These are phyloP conservation scores for Amanita phalloides DNA, from an alignment of 768 basidiomycete genomes.

Conservation along the genomic window DNA sequence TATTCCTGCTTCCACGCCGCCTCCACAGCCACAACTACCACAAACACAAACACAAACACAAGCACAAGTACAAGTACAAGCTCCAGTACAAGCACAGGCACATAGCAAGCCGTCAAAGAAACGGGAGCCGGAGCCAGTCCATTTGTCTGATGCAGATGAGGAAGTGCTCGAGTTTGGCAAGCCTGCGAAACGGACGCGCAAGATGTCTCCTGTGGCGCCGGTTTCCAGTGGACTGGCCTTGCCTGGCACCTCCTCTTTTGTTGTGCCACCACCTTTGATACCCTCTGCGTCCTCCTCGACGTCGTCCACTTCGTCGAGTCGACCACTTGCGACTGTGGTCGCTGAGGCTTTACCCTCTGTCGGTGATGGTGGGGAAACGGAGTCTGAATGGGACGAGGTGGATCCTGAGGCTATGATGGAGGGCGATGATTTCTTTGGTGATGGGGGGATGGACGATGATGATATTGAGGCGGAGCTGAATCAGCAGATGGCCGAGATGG, in stretches of 20 bases:
- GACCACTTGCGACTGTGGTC: not conserved
- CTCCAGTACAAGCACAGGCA: conserved; percentile 5
- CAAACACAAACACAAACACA: not conserved
- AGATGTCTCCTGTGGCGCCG: not conserved
- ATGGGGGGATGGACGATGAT: conserved; percentile 1
- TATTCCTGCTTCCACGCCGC: not conserved
- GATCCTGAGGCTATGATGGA: conserved; percentile 1
- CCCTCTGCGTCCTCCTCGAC: conserved; percentile 1
- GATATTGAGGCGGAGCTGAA: conserved; percentile 3
- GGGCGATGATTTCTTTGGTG: conserved; percentile 1
- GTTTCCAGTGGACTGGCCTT: conserved; percentile 4
- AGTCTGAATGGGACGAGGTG: conserved; percentile 7
- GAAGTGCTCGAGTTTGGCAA: conserved; percentile 40
- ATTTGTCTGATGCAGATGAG: conserved; percentile 26
- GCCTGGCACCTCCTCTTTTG: conserved; percentile 5
- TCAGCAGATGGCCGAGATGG: conserved; percentile 3
- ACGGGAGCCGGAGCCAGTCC: conserved; percentile 14
- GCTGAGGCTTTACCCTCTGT: not conserved
- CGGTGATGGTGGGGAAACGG: not conserved
- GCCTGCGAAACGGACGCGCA: conserved; percentile 18
- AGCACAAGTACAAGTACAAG: no score
- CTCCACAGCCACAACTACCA: conserved; percentile 5
- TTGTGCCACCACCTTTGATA: conserved; percentile 2
- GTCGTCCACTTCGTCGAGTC: not conserved
- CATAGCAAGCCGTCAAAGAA: conserved; percentile 11